phyloP scores from a whole-genome alignment of 2,329 filamentous ascomycete genomes.

The Catunica adiposa region DNA sequence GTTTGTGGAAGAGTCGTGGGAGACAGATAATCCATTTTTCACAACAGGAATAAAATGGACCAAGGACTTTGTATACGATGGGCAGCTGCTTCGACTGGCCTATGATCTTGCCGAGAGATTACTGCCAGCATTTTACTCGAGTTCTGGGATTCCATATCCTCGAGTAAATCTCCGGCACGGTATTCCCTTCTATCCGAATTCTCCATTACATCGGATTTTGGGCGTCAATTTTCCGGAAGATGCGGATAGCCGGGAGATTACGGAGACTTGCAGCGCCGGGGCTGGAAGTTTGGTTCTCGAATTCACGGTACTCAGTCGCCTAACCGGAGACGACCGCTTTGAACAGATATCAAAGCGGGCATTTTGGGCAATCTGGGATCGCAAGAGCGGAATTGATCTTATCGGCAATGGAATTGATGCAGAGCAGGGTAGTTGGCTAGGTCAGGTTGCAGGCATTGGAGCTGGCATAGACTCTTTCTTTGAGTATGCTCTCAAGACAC shows the following conservation, averaged over 20 bases:
- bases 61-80: slow-evolving; percentile 68
- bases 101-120: slow-evolving; percentile 69
- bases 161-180: slow-evolving; percentile 81
- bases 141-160: slow-evolving; percentile 84
- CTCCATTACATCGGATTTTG: slow-evolving; percentile 49
- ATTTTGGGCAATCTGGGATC: slow-evolving; percentile 93
- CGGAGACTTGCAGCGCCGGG: slow-evolving; percentile 90
- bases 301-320: slow-evolving; percentile 74
- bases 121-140: slow-evolving; percentile 80
- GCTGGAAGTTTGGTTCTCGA: slow-evolving; percentile 92
- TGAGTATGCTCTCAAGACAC: slow-evolving; percentile 90
- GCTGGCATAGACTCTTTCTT: slow-evolving; percentile 97
- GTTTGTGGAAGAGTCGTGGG: slow-evolving; percentile 16
- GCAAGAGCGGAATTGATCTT: slow-evolving; percentile 68
- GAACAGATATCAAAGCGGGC: slow-evolving; percentile 79
- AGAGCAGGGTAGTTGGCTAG: slow-evolving; percentile 78
- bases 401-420: slow-evolving; percentile 87
- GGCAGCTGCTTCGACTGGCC: slow-evolving; percentile 78
- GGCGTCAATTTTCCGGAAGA: slow-evolving; percentile 14
- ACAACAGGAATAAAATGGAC: slow-evolving; percentile 49
- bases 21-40: slow-evolving; percentile 28
- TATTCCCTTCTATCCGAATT: slow-evolving; percentile 83
- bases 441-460: slow-evolving; percentile 79
- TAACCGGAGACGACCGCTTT: slow-evolving; percentile 76
- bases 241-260: slow-evolving; percentile 46